Percentiles rank a stretch among this genome's conserved stretches.
Evolutionary conservation across 495 filamentous ascomycete species (phyloP).

Genomic region (Tuber magnatum): DNA sequence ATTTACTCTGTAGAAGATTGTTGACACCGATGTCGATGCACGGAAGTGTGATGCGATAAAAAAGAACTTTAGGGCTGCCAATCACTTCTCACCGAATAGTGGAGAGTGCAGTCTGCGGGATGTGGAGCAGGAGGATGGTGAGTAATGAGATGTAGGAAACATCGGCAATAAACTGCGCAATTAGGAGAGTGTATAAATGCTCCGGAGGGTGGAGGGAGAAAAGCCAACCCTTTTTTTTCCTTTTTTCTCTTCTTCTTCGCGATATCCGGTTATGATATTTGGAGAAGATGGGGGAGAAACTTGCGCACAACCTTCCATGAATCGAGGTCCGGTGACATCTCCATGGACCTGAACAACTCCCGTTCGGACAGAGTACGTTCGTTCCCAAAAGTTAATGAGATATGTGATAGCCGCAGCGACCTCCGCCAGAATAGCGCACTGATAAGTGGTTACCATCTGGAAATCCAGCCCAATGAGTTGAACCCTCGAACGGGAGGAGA

Average conservation of each 20-base stretch:
- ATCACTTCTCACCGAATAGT: neutral
- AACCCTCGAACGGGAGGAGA: neutral
- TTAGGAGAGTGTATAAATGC: neutral
- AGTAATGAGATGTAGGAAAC: slow-evolving; percentile 1
- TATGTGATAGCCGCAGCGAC: neutral
- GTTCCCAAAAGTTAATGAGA: neutral
- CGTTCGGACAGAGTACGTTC: neutral
- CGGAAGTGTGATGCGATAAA: neutral
- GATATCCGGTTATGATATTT: neutral
- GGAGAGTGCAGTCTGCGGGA: neutral
- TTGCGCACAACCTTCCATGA: neutral
- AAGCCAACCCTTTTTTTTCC: neutral
- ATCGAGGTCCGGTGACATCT: neutral
- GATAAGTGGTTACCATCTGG: slow-evolving; percentile 1
- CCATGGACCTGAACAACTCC: neutral
- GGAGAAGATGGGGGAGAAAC: neutral
- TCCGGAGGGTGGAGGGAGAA: neutral
- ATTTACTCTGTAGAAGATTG: neutral
- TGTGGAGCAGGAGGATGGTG: neutral
- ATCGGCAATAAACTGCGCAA: neutral
- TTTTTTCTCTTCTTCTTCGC: neutral
- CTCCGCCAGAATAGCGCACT: neutral
- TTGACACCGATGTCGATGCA: neutral
- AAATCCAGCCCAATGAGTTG: neutral
- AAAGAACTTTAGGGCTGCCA: neutral